These are phyloP conservation scores for Penicillium goetzii DNA, from an alignment of 495 filamentous ascomycete genomes.

Conservation along the genomic window DNA sequence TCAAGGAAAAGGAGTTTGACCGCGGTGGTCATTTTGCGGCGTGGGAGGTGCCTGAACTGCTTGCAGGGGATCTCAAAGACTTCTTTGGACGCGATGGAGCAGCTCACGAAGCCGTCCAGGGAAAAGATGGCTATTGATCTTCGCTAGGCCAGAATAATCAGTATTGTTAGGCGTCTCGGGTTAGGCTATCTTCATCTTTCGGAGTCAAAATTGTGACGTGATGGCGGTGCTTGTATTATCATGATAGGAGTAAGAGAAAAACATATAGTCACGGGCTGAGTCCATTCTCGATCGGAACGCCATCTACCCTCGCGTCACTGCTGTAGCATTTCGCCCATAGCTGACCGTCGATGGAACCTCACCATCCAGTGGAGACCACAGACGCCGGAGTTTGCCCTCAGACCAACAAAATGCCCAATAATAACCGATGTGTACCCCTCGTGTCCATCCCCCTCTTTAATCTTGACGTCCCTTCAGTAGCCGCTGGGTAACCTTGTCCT, in stretches of 20 bases:
- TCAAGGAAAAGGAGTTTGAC: slow-evolving; percentile 46
- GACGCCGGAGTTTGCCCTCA: slow-evolving; percentile 36
- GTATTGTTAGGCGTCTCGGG: background rate
- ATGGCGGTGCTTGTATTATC: slow-evolving; percentile 38
- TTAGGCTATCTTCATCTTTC: background rate
- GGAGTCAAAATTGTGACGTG: slow-evolving; percentile 29
- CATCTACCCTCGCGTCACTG: slow-evolving; percentile 23
- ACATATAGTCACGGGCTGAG: slow-evolving; percentile 23
- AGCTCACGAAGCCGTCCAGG: slow-evolving; percentile 44
- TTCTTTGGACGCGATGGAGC: slow-evolving; percentile 50
- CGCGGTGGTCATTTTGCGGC: slow-evolving; percentile 57
- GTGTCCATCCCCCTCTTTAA: slow-evolving; percentile 37
- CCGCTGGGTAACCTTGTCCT: slow-evolving; percentile 98
- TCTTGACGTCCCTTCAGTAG: slow-evolving; percentile 90
- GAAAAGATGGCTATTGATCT: slow-evolving; percentile 38
- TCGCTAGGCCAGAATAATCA: background rate
- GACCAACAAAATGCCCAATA: slow-evolving; percentile 36
- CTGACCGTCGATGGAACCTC: slow-evolving; percentile 30
- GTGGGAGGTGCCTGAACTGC: slow-evolving; percentile 51
- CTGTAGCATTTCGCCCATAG: slow-evolving; percentile 23
- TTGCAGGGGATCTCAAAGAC: slow-evolving; percentile 44
- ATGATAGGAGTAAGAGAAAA: slow-evolving; percentile 34
- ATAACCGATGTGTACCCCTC: slow-evolving; percentile 23
- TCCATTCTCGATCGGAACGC: slow-evolving; percentile 18
- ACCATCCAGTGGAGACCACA: slow-evolving; percentile 38